phyloP scores from a whole-genome alignment of 2,329 filamentous ascomycete genomes.

The Talaromyces marneffei region DNA sequence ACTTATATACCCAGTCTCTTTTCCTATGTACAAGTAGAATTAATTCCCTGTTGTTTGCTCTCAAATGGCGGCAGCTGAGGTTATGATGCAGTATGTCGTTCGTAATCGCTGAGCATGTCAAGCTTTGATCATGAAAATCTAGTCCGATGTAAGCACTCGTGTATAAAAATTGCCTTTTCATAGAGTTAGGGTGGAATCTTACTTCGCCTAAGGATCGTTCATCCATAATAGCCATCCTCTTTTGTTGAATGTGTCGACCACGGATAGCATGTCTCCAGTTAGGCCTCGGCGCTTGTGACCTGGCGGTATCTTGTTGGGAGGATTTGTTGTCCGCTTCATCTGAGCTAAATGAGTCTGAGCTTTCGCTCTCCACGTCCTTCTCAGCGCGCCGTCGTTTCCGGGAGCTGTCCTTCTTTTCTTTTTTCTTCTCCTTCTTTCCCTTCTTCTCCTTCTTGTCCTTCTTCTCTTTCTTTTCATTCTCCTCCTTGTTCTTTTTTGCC shows the following conservation, averaged over 20 bases:
- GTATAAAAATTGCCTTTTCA: background rate
- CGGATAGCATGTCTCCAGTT: constrained; percentile 67
- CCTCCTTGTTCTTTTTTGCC: background rate
- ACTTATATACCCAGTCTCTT: background rate
- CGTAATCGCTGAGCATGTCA: constrained; percentile 5
- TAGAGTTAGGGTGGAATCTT: constrained; percentile 24
- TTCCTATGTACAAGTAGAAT: background rate
- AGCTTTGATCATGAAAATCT: constrained; percentile 36
- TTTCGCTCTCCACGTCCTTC: constrained; percentile 25
- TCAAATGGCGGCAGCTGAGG: background rate
- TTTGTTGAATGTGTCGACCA: constrained; percentile 79
- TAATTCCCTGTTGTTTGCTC: background rate
- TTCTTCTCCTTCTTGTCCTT: constrained; percentile 22
- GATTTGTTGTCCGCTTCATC: constrained; percentile 1
- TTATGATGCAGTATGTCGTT: background rate
- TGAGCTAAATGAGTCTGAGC: constrained; percentile 8
- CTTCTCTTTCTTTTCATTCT: constrained; percentile 4
- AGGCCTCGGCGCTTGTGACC: constrained; percentile 42
- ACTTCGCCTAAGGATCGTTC: constrained; percentile 81
- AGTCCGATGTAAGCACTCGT: constrained; percentile 15
- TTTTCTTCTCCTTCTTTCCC: background rate
- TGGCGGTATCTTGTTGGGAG: constrained; percentile 40
- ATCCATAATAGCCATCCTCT: constrained; percentile 76
- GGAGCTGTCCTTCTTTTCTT: constrained; percentile 13
- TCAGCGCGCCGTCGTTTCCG: constrained; percentile 30